Percentiles rank a stretch among this genome's conserved stretches.
phyloP scores from a whole-genome alignment of 2,329 filamentous ascomycete species.

The Elsinoe fawcettii region DNA sequence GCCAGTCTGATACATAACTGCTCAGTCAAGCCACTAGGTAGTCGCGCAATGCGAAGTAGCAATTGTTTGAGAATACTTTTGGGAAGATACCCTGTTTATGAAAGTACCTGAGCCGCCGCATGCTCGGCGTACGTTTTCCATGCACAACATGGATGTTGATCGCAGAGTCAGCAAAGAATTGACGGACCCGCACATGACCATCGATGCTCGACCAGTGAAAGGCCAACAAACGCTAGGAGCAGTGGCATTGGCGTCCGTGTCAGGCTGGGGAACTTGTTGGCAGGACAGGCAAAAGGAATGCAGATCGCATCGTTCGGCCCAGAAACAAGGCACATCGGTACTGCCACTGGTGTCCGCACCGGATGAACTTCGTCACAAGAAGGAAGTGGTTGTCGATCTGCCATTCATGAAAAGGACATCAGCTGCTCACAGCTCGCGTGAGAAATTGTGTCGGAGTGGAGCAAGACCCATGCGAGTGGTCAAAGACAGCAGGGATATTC shows the following conservation, averaged over 20 bases:
- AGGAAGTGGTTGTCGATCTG: not conserved
- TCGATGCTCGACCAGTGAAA: not conserved
- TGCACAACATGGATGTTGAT: not conserved
- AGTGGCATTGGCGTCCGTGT: not conserved
- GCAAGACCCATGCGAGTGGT: not conserved
- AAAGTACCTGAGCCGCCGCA: not conserved
- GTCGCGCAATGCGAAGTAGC: no score
- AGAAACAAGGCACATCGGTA: not conserved
- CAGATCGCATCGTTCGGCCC: not conserved
- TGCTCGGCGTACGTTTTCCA: constrained; percentile 4
- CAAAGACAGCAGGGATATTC: not conserved
- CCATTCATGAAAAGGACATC: not conserved
- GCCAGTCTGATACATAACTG: constrained; percentile 35
- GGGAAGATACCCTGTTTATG: constrained; percentile 10
- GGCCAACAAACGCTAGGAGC: not conserved
- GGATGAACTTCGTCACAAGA: not conserved
- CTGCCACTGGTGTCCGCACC: not conserved
- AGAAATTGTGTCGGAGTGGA: not conserved
- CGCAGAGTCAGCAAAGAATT: not conserved
- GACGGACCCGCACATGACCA: constrained; percentile 6
- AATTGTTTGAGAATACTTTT: not conserved
- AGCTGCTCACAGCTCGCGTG: not conserved
- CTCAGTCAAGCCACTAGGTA: not conserved
- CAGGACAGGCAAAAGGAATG: constrained; percentile 1
- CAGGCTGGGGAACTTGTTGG: constrained; percentile 6